Base-by-base conservation (phyloP, 139 green algal species). In the Microglena sp. region DNA sequence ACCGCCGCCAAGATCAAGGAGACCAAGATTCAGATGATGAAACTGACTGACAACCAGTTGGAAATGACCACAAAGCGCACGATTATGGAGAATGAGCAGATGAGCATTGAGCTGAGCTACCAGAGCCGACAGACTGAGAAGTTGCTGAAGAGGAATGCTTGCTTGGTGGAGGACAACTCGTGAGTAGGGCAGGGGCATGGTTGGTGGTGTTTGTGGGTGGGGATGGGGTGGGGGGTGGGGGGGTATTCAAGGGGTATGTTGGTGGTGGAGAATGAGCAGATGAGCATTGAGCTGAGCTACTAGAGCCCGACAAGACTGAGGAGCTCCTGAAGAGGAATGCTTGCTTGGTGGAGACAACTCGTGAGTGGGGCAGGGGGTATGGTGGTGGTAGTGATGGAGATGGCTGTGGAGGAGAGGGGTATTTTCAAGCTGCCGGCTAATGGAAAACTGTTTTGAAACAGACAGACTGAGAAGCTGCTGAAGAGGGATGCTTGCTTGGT, bases 51-150 rank as follows among this genome's bases (percentile, higher is more conserved):
- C 78, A 84, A 91, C 64, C 87, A 91, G 71, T 78, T 94, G 44
- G 86, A 95, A 69, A 82, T 80, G 61, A 89, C 83, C 32, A 91
- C 83, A 31, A 89, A 92, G 84, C 77, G 83, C 27, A 89, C 86
- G 33, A 90, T 94, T 55, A 79, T 89, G 57, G 84, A 91, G 62
- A 92, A 94, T 65, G 82, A 92, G 75, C 77, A 87, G 64, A 91
- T 94, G 83, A 75, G 58, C 8, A 79, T 78, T 32, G 84, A 89
- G 77, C 76, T 92, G 32, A 50, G 34, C 1, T 90, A 87, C 68
- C 82, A 90, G 68, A 74, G 56, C 31, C 65, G 69, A 24, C 81
- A 82, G 72, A 77, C 74, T 22, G 76, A 86, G 68, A 75, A 84
- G 61, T 68, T 89, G 61, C 60, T 88, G 64, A 60, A 68, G 32